Base-by-base conservation (phyloP, 192 early-diverging fungal genomes). In the Coemansia sp. region DNA sequence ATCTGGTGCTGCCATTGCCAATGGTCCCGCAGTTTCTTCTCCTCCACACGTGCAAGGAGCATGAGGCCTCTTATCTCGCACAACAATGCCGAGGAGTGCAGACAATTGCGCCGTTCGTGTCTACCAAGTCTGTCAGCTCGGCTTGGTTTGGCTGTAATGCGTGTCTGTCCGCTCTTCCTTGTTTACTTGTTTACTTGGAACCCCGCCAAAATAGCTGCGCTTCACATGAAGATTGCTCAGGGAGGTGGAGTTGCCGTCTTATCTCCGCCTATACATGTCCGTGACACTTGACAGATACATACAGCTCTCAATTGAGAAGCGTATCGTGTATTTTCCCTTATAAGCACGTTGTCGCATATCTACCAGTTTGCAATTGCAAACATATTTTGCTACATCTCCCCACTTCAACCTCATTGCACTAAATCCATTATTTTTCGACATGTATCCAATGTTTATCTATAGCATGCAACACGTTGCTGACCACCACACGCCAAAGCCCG, bases 401-500 rank as follows among this genome's bases (percentile, higher is more conserved):
- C 33, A n/a, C 15, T 7, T 32, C 29, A 32, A 7, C 3, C 52
- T 34, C 15, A 53, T 19, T 34, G 12, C 17, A 33, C 50, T 53
- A 33, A 33, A n/a, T 33, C 29, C 8, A 7, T 32, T 14, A 17
- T 53, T 33, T 17, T 33, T 53, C 32, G 32, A 64, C 48, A 64
- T 64, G 53, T 40, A 50, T 27, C 27, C 56, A 52, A 58, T 58
- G 8, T 58, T 56, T 34, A 35, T 58, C 39, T 50, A 42, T 56
- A 56, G 34, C 55, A 66, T 66, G 63, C 63, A 58, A 21, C 63
- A 66, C 40, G 53, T n/a, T 21, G 35, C 46, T 26, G 63, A 66
- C 36, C 63, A 66, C 39, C 52, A 53, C 32, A 8, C 56, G n/a
- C 46, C 57, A 52, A 66, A 58, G 56, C 6, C 42, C 37, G 35